Evolutionary conservation across 176 grass and related monocot genomes (phyloP).

Genomic region (Bonia amplexicaulis): DNA sequence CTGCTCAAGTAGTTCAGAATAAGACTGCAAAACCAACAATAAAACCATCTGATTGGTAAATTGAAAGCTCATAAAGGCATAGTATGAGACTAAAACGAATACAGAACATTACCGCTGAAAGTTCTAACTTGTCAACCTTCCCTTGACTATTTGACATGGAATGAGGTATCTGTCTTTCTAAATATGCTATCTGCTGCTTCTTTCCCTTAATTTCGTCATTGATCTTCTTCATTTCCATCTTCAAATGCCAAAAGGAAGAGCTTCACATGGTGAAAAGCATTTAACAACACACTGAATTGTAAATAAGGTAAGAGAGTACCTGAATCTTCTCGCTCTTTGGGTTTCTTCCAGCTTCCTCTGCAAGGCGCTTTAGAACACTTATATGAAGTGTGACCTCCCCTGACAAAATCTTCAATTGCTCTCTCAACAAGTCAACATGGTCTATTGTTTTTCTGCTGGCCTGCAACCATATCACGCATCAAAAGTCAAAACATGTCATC

Average conservation of each 20-base stretch:
- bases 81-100: conserved; percentile 11
- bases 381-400: conserved; percentile 93
- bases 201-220: conserved; percentile 77
- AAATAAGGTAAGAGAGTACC: conserved; percentile 44
- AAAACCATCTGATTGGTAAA: conserved; percentile 28
- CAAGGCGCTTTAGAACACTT: conserved; percentile 78
- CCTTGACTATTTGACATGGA: conserved; percentile 59
- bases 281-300: conserved; percentile 20
- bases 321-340: conserved; percentile 76
- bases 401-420: conserved; percentile 93
- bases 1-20: conserved; percentile 77
- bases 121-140: conserved; percentile 55
- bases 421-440: conserved; percentile 87
- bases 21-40: conserved; percentile 65
- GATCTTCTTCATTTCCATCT: conserved; percentile 94
- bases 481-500: conserved; percentile 18
- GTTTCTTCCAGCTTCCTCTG: conserved; percentile 74
- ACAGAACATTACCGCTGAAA: conserved; percentile 63
- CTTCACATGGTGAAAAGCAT: conserved; percentile 29
- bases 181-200: conserved; percentile 74
- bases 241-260: conserved; percentile 31
- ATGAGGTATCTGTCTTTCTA: conserved; percentile 80
- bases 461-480: conserved; percentile 43
- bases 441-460: conserved; percentile 84
- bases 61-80: conserved; percentile 1